Evolutionary conservation across 352 stramenopile genomes (phyloP), one percentile per base, ranked within the genome.

Genomic region (Pythium myriotylum): DNA sequence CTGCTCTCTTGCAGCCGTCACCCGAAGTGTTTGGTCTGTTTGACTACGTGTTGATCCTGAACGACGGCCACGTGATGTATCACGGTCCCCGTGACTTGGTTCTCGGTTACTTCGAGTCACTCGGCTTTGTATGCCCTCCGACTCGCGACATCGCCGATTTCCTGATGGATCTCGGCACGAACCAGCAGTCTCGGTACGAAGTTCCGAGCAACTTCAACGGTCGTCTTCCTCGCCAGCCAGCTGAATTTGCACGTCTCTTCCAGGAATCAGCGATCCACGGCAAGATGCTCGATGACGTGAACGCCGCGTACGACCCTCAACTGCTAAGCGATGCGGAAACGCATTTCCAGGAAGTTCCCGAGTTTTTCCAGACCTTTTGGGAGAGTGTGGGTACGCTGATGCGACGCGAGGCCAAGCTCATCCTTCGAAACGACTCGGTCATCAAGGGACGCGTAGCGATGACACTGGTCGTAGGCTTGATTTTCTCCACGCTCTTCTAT

Each of bases 1-100:
- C 97, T 10, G 88, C 85, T 4, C 73, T 98, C 5, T 67, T 97
- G 17, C 78, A 98, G 73, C 92, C 95, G 26, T 83, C 93, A 16
- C 95, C 95, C 12, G 92, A 98, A 72, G 88, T 96, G 7, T 94
- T 96, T 43, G 80, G 75, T 22, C 72, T 98, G 12, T 98, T 98
- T 68, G 95, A 98, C 72, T 81, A 97, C 55, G 67, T 98, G 10
- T 80, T 98, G 32, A 35, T 98, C 20, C 65, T 98, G 89, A 87
- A n/a, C n/a, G n/a, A n/a, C n/a, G n/a, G n/a, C n/a, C n/a, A n/a
- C n/a, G n/a, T n/a, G n/a, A n/a, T n/a, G n/a, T n/a, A n/a, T n/a
- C n/a, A n/a, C n/a, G n/a, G n/a, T n/a, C n/a, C n/a, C n/a, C n/a
- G n/a, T n/a, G n/a, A n/a, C n/a, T n/a, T n/a, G n/a, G n/a, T n/a